phyloP scores from a whole-genome alignment of 1,284 basidiomycete species.

The Paramarasmius palmivorus region DNA sequence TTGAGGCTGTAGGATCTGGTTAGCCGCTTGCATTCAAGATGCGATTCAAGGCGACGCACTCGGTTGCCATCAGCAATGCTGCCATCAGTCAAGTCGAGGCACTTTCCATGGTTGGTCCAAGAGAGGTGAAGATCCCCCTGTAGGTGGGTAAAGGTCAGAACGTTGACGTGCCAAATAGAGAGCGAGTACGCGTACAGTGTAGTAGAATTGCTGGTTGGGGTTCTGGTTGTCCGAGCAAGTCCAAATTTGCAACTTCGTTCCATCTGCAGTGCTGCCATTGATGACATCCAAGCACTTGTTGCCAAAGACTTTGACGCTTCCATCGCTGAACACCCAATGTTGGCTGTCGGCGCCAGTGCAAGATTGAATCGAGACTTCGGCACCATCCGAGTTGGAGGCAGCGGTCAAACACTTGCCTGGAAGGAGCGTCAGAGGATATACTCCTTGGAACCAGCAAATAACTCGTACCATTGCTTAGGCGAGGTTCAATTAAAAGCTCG shows the following conservation, averaged over 20 bases:
- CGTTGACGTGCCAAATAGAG: not conserved
- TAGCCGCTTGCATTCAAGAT: too few relatives aligned
- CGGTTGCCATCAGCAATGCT: slow-evolving; percentile 24
- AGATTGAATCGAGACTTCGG: slow-evolving; percentile 24
- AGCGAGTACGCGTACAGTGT: slow-evolving; percentile 15
- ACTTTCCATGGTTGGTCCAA: slow-evolving; percentile 28
- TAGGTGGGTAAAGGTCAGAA: not conserved
- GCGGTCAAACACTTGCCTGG: slow-evolving; percentile 28
- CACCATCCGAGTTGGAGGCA: slow-evolving; percentile 29
- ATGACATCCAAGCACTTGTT: slow-evolving; percentile 31
- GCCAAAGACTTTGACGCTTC: slow-evolving; percentile 24
- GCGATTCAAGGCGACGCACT: slow-evolving; percentile 15
- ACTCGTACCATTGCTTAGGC: slow-evolving; percentile 15
- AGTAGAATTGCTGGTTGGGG: slow-evolving; percentile 26
- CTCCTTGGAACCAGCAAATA: not conserved
- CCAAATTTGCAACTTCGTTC: slow-evolving; percentile 32
- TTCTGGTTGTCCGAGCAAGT: slow-evolving; percentile 21
- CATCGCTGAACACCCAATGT: slow-evolving; percentile 24
- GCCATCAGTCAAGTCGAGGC: slow-evolving; percentile 29
- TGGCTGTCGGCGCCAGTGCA: slow-evolving; percentile 29
- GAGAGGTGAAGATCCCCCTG: slow-evolving; percentile 23
- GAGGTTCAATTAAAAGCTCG: slow-evolving; percentile 22
- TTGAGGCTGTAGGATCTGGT: too few relatives aligned
- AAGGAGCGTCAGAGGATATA: not conserved
- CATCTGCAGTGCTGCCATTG: slow-evolving; percentile 24